These are phyloP conservation scores for Spizellomyces punctatus DNA, from an alignment of 192 early-diverging fungal species.

Conservation along the genomic window DNA sequence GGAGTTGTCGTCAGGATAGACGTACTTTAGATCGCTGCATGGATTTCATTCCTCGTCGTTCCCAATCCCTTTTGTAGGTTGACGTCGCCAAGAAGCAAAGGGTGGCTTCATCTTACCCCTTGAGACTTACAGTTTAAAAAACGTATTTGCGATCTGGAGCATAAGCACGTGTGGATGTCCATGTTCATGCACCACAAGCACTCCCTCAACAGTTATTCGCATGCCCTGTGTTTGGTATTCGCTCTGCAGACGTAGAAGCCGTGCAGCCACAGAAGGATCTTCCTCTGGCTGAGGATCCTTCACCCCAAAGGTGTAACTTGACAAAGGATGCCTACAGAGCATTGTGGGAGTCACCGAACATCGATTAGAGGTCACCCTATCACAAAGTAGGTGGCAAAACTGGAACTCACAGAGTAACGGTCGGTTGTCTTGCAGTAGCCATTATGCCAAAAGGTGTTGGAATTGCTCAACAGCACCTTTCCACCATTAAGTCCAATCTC, in stretches of 20 bases:
- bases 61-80: too few relatives aligned
- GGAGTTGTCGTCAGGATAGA: not conserved
- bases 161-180: constrained; percentile 79
- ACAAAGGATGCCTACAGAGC: constrained; percentile 37
- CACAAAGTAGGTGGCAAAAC: not conserved
- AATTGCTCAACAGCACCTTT: too few relatives aligned
- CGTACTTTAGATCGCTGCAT: not conserved
- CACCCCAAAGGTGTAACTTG: constrained; percentile 69
- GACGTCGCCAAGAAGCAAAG: too few relatives aligned
- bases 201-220: constrained; percentile 70
- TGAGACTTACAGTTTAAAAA: constrained; percentile 69
- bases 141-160: constrained; percentile 72
- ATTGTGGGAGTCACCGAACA: constrained; percentile 8
- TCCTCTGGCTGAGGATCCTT: constrained; percentile 78
- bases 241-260: constrained; percentile 59
- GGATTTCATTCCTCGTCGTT: too few relatives aligned
- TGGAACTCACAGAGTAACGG: constrained; percentile 21
- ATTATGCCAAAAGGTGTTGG: not conserved
- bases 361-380: not conserved
- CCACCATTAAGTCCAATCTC: too few relatives aligned
- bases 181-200: constrained; percentile 78
- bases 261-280: constrained; percentile 57
- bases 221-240: constrained; percentile 70
- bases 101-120: not conserved
- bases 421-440: constrained; percentile 24